These are phyloP conservation scores for Pythium folliculosum DNA, from an alignment of 352 stramenopile species.

Conservation along the genomic window DNA sequence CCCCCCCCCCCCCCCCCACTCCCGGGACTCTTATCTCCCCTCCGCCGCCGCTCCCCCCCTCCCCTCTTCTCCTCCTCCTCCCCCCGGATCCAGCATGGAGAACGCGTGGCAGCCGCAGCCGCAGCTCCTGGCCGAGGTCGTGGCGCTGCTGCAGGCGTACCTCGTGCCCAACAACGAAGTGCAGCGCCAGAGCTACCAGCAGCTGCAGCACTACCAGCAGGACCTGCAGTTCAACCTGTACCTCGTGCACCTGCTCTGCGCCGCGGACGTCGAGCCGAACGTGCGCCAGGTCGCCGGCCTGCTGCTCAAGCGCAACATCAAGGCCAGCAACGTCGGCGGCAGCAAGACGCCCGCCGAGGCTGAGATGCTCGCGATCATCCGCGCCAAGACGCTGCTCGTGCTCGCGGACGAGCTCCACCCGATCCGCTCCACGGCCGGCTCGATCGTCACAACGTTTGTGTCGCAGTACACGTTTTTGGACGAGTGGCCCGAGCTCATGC, in stretches of 20 bases:
- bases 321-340: slow-evolving; percentile 62
- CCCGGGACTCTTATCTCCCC: neutral
- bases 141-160: slow-evolving; percentile 77
- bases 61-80: neutral
- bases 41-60: neutral
- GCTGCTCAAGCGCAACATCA: slow-evolving; percentile 88
- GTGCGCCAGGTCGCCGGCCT: slow-evolving; percentile 80
- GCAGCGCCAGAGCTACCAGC: slow-evolving; percentile 80
- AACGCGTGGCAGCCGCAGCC: slow-evolving; percentile 78
- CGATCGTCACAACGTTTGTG: slow-evolving; percentile 85
- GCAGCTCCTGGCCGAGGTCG: slow-evolving; percentile 72
- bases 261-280: slow-evolving; percentile 50
- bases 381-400: slow-evolving; percentile 70
- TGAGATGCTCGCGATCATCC: slow-evolving; percentile 82
- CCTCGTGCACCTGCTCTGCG: slow-evolving; percentile 83
- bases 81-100: slow-evolving; percentile 27
- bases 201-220: slow-evolving; percentile 86
- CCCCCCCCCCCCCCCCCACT: neutral
- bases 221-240: slow-evolving; percentile 91
- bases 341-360: slow-evolving; percentile 53
- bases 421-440: slow-evolving; percentile 81
- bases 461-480: slow-evolving; percentile 87
- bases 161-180: slow-evolving; percentile 86
- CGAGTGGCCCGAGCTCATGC: slow-evolving; percentile 89
- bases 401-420: slow-evolving; percentile 56